Evolutionary conservation across 495 filamentous ascomycete genomes (phyloP).

Genomic region (Annulohypoxylon maeteangense): DNA sequence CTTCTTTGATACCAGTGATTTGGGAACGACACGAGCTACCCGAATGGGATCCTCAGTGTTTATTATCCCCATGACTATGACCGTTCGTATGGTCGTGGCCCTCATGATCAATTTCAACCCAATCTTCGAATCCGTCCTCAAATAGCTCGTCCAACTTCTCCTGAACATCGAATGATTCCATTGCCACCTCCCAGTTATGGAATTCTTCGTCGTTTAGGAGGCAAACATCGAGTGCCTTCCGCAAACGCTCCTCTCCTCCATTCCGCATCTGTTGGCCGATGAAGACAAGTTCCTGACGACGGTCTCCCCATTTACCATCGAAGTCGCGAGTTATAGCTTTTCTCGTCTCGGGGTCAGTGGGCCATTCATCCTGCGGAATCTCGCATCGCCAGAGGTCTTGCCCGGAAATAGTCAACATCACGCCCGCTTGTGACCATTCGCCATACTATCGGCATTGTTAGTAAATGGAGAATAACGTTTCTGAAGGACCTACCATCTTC

Average conservation of each 20-base stretch:
- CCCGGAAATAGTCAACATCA: slow-evolving; percentile 65
- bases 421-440: slow-evolving; percentile 70
- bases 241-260: slow-evolving; percentile 51
- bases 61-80: slow-evolving; percentile 21
- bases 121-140: slow-evolving; percentile 68
- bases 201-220: slow-evolving; percentile 62
- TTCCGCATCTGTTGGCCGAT: slow-evolving; percentile 62
- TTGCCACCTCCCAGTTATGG: slow-evolving; percentile 61
- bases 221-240: slow-evolving; percentile 59
- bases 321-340: slow-evolving; percentile 41
- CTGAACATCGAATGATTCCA: slow-evolving; percentile 53
- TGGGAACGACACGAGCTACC: neutral
- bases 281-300: slow-evolving; percentile 69
- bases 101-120: slow-evolving; percentile 58
- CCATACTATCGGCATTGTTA: slow-evolving; percentile 56
- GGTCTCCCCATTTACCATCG: slow-evolving; percentile 64
- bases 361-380: slow-evolving; percentile 56
- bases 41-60: neutral
- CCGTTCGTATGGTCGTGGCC: slow-evolving; percentile 48
- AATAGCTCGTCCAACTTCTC: slow-evolving; percentile 57
- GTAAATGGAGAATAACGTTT: slow-evolving; percentile 16
- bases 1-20: neutral
- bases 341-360: slow-evolving; percentile 27
- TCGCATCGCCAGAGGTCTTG: slow-evolving; percentile 66
- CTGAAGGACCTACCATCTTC: slow-evolving; percentile 5